A percentile compares a stretch with the other conserved stretches of the same genome.
These are phyloP conservation scores for Dichomitus squalens DNA, from an alignment of 1,284 basidiomycete species.

Conservation along the genomic window DNA sequence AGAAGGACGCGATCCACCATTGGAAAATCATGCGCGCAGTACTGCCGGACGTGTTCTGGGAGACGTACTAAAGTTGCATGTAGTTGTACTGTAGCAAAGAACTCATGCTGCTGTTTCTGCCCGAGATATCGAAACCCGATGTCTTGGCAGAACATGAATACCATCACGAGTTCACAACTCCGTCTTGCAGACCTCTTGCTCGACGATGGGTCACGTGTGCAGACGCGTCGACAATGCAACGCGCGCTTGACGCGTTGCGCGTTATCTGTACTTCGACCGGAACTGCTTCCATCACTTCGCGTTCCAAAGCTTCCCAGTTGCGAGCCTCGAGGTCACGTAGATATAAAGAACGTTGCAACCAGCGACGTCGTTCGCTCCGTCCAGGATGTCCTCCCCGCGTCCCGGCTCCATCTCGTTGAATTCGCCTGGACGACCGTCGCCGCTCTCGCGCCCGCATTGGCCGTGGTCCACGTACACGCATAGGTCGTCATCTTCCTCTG, in stretches of 20 bases:
- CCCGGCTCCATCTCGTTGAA: slow-evolving; percentile 35
- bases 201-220: slow-evolving; percentile 4
- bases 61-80: slow-evolving; percentile 49
- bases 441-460: slow-evolving; percentile 58
- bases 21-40: slow-evolving; percentile 75
- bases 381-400: slow-evolving; percentile 46
- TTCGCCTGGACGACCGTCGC: slow-evolving; percentile 48
- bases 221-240: slow-evolving; percentile 3
- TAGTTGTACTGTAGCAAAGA: neutral
- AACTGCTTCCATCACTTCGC: neutral
- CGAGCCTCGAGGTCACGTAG: neutral
- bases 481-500: slow-evolving; percentile 36
- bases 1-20: slow-evolving; percentile 62
- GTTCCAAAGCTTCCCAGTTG: too few relatives aligned
- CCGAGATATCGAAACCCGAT: too few relatives aligned
- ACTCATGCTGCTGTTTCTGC: too few relatives aligned
- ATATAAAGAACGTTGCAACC: slow-evolving; percentile 8
- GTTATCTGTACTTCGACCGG: neutral
- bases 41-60: slow-evolving; percentile 61
- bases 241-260: slow-evolving; percentile 4
- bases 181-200: too few relatives aligned
- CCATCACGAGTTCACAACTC: too few relatives aligned
- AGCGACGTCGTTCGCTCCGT: neutral
- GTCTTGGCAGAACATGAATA: too few relatives aligned
- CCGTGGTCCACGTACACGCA: slow-evolving; percentile 52